These are phyloP conservation scores for Debaryomycetaceae sp. DNA, from an alignment of 1,139 yeast species.

Conservation along the genomic window DNA sequence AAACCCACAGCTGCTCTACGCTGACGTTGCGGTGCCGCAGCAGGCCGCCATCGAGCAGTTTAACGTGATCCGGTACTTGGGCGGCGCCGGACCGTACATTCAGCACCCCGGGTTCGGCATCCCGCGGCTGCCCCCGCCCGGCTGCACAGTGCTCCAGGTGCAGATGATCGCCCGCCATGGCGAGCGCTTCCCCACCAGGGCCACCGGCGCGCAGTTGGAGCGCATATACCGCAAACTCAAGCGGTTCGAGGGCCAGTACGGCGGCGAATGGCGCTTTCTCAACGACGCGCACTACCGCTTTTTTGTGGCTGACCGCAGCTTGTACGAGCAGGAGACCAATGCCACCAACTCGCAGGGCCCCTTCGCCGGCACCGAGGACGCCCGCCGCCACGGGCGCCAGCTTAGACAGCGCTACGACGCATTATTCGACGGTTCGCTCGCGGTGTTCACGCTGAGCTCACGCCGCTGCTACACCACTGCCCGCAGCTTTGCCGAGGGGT, in stretches of 20 bases:
- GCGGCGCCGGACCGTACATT: constrained; percentile 36
- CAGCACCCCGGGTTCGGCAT: constrained; percentile 33
- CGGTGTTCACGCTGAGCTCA: constrained; percentile 16
- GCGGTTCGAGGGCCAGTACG: constrained; percentile 15
- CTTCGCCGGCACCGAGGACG: constrained; percentile 21
- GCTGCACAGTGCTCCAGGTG: constrained; percentile 31
- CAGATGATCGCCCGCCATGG: constrained; percentile 35
- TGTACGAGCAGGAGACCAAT: constrained; percentile 25
- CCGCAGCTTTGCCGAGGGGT: constrained; percentile 18
- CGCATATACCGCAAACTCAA: constrained; percentile 19
- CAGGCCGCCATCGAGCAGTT: constrained; percentile 27
- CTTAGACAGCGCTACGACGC: constrained; percentile 15
- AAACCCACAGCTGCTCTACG: constrained; percentile 1
- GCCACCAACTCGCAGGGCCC: constrained; percentile 22
- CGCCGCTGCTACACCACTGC: constrained; percentile 15
- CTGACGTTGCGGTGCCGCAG: constrained; percentile 23
- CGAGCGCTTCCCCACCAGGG: constrained; percentile 31
- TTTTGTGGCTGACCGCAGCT: constrained; percentile 16
- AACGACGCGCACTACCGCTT: constrained; percentile 19
- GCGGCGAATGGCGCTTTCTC: constrained; percentile 23
- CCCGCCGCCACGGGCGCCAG: constrained; percentile 14
- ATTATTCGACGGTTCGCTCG: constrained; percentile 14
- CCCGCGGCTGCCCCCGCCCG: constrained; percentile 26
- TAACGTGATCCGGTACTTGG: constrained; percentile 28
- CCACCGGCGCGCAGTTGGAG: constrained; percentile 20